These are phyloP conservation scores for Blastosporella zonata DNA, from an alignment of 1,284 basidiomycete genomes.

Conservation along the genomic window DNA sequence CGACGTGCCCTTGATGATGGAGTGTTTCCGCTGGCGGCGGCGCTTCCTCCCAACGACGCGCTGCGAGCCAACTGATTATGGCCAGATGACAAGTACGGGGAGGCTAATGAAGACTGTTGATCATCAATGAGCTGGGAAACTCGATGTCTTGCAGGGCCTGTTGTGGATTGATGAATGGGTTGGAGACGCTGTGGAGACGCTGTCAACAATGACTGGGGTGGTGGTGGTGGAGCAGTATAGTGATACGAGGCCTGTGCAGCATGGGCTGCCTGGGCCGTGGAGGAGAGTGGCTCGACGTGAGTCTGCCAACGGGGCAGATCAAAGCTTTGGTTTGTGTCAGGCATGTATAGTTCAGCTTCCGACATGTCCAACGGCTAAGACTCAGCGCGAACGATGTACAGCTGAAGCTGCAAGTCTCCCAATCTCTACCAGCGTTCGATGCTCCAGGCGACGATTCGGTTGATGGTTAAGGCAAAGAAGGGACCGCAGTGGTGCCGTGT, in stretches of 20 bases:
- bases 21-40: constrained; percentile 36
- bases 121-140: constrained; percentile 66
- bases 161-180: constrained; percentile 33
- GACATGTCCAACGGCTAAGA: constrained; percentile 30
- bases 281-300: constrained; percentile 62
- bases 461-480: constrained; percentile 11
- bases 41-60: constrained; percentile 55
- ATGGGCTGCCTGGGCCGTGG: constrained; percentile 59
- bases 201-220: constrained; percentile 35
- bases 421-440: constrained; percentile 8
- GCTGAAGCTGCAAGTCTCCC: constrained; percentile 12
- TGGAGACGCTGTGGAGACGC: constrained; percentile 36
- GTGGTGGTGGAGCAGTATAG: constrained; percentile 42
- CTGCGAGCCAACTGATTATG: constrained; percentile 60
- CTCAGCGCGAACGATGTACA: constrained; percentile 11
- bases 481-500: constrained; percentile 17
- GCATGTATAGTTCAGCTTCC: constrained; percentile 45
- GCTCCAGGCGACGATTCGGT: constrained; percentile 7
- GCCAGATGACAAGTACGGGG: constrained; percentile 52
- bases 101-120: constrained; percentile 38
- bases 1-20: constrained; percentile 44
- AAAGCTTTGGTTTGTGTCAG: constrained; percentile 47
- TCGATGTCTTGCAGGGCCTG: constrained; percentile 50
- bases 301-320: constrained; percentile 82
- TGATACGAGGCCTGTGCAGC: constrained; percentile 55